Conservation (phyloP, 495 filamentous ascomycete genomes). For the Hypoxylon intermedium region DNA sequence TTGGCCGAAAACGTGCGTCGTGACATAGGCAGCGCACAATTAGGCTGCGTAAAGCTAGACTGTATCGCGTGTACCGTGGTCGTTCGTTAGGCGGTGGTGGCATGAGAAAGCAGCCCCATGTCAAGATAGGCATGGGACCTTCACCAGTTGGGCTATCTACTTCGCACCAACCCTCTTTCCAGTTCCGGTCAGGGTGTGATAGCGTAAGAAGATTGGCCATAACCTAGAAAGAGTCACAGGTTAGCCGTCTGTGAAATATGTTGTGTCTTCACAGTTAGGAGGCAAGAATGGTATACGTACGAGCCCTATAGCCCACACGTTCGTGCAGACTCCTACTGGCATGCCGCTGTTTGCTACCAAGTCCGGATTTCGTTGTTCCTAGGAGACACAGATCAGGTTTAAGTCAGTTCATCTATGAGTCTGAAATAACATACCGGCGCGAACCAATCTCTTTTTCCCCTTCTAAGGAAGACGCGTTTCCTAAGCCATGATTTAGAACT, state of each 20-base stretch:
- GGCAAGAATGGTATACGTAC: conserved; percentile 6
- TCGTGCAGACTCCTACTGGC: too few relatives aligned
- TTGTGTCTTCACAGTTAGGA: not conserved
- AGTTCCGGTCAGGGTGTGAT: not conserved
- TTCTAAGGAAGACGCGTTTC: not conserved
- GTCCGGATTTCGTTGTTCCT: conserved; percentile 4
- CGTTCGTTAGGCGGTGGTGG: too few relatives aligned
- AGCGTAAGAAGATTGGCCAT: conserved; percentile 23
- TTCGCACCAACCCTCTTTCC: too few relatives aligned
- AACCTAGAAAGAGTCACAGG: not conserved
- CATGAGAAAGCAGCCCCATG: too few relatives aligned
- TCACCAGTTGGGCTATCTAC: too few relatives aligned
- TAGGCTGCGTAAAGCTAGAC: too few relatives aligned
- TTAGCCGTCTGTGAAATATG: not conserved
- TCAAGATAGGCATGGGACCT: too few relatives aligned
- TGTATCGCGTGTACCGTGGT: too few relatives aligned
- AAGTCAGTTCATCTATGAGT: not conserved
- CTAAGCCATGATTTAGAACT: not conserved
- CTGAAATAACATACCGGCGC: conserved; percentile 9
- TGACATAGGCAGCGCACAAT: too few relatives aligned
- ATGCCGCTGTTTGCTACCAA: too few relatives aligned
- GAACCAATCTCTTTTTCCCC: not conserved
- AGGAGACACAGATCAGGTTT: not conserved
- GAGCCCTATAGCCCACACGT: conserved; percentile 23
- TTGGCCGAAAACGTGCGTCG: too few relatives aligned